A percentile compares a stretch with the other conserved stretches of the same genome.
Conservation (phyloP, 106 monocot genomes). For the Allium fistulosum region DNA sequence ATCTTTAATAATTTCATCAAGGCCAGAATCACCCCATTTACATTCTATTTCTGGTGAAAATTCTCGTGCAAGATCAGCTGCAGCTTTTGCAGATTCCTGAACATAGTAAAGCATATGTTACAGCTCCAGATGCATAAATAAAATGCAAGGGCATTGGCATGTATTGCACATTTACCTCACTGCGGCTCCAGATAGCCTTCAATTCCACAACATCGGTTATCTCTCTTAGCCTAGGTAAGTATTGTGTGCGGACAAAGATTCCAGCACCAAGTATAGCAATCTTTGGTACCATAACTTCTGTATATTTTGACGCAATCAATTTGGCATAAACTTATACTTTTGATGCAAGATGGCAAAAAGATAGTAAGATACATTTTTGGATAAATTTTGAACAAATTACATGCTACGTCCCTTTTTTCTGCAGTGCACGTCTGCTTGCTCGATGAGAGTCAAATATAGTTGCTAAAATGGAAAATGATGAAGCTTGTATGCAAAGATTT, state of each 20-base stretch:
- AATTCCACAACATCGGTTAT: conserved; percentile 40
- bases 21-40: conserved; percentile 83
- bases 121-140: background rate
- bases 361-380: too few relatives aligned
- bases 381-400: too few relatives aligned
- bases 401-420: too few relatives aligned
- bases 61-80: conserved; percentile 68
- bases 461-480: too few relatives aligned
- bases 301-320: too few relatives aligned
- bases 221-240: conserved; percentile 84
- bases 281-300: conserved; percentile 21
- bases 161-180: conserved; percentile 35
- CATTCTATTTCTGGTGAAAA: conserved; percentile 69
- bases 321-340: too few relatives aligned
- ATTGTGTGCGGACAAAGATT: conserved; percentile 81
- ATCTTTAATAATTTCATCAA: conserved; percentile 79
- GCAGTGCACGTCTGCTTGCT: too few relatives aligned
- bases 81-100: conserved; percentile 87
- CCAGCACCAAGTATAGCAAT: conserved; percentile 88
- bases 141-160: background rate
- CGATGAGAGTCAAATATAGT: too few relatives aligned
- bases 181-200: conserved; percentile 88
- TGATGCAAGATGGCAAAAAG: too few relatives aligned
- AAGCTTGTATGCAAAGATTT: too few relatives aligned
- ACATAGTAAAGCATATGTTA: background rate